Percentiles rank a stretch among this genome's conserved stretches.
Evolutionary conservation across 495 filamentous ascomycete species (phyloP).

Genomic region (Thermochaetoides thermophila): DNA sequence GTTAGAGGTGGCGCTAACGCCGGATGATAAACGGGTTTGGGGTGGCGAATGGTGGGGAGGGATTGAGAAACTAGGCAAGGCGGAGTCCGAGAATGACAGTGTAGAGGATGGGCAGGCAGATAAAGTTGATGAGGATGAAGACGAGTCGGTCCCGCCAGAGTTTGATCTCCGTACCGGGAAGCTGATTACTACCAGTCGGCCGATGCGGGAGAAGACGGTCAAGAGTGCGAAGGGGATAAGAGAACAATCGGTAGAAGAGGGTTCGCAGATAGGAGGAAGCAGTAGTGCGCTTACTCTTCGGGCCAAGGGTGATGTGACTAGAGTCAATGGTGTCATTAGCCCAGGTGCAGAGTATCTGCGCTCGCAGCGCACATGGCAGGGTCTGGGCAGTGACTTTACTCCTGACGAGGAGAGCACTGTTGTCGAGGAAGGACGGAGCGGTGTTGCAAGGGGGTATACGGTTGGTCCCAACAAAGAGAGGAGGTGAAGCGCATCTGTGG

Average conservation of each 20-base stretch:
- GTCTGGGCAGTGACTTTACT: slow-evolving; percentile 75
- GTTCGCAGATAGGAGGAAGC: slow-evolving; percentile 10
- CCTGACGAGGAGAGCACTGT: slow-evolving; percentile 50
- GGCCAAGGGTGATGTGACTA: slow-evolving; percentile 54
- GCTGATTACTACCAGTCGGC: slow-evolving; percentile 69
- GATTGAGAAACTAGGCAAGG: slow-evolving; percentile 39
- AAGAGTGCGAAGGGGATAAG: not conserved
- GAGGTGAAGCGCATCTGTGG: slow-evolving; percentile 8
- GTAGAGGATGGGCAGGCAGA: slow-evolving; percentile 4
- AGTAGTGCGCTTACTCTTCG: slow-evolving; percentile 39
- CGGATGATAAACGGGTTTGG: slow-evolving; percentile 59
- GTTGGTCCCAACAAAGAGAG: slow-evolving; percentile 43
- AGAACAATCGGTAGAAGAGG: slow-evolving; percentile 5
- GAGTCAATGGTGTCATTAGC: slow-evolving; percentile 66
- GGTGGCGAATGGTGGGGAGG: slow-evolving; percentile 63
- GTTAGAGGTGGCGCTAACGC: slow-evolving; percentile 54
- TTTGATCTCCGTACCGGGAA: slow-evolving; percentile 83
- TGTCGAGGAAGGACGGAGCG: slow-evolving; percentile 70
- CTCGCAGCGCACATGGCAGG: slow-evolving; percentile 78
- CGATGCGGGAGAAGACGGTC: slow-evolving; percentile 38
- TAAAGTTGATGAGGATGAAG: slow-evolving; percentile 17
- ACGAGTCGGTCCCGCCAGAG: slow-evolving; percentile 57
- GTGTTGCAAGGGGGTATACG: slow-evolving; percentile 80
- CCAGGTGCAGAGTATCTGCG: slow-evolving; percentile 80
- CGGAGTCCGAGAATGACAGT: slow-evolving; percentile 18